Percentiles rank a stretch among this genome's conserved stretches.
phyloP scores from a whole-genome alignment of 176 grass and related monocot genomes.

The Aechmea fasciata region DNA sequence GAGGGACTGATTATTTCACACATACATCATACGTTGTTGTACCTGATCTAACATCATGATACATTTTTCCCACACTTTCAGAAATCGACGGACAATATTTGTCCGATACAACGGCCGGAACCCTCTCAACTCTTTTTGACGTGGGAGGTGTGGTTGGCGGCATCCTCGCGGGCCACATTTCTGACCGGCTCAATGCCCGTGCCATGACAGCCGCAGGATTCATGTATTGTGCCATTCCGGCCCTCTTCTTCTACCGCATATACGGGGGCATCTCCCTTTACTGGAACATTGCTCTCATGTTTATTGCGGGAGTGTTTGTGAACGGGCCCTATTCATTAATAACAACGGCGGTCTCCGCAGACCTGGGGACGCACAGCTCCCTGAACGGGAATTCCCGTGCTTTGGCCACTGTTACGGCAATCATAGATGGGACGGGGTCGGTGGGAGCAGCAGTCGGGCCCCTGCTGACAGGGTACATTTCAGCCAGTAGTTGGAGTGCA shows the following conservation, averaged over 20 bases:
- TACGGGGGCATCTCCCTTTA: slow-evolving; percentile 52
- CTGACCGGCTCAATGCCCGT: slow-evolving; percentile 53
- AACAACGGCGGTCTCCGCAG: slow-evolving; percentile 70
- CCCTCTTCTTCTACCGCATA: slow-evolving; percentile 68
- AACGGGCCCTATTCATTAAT: slow-evolving; percentile 78
- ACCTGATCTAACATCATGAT: not conserved
- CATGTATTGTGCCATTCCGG: slow-evolving; percentile 60
- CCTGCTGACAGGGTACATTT: slow-evolving; percentile 83
- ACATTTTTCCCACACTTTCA: slow-evolving; percentile 16
- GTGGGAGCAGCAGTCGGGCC: slow-evolving; percentile 68
- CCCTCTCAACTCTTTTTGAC: slow-evolving; percentile 66
- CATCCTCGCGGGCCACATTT: slow-evolving; percentile 76
- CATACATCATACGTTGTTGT: not conserved
- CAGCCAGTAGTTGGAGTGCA: slow-evolving; percentile 55
- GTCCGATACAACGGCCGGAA: slow-evolving; percentile 39
- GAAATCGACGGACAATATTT: slow-evolving; percentile 60
- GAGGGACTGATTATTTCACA: not conserved
- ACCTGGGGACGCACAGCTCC: slow-evolving; percentile 78
- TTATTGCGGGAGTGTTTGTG: slow-evolving; percentile 54
- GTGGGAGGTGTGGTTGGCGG: slow-evolving; percentile 65
- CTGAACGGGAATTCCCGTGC: slow-evolving; percentile 68
- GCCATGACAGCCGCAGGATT: slow-evolving; percentile 70
- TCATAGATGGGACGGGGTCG: slow-evolving; percentile 77
- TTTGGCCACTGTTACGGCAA: slow-evolving; percentile 75
- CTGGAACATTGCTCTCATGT: slow-evolving; percentile 57